phyloP scores from a whole-genome alignment of 129 eudicot species.

The Arctium lappa region DNA sequence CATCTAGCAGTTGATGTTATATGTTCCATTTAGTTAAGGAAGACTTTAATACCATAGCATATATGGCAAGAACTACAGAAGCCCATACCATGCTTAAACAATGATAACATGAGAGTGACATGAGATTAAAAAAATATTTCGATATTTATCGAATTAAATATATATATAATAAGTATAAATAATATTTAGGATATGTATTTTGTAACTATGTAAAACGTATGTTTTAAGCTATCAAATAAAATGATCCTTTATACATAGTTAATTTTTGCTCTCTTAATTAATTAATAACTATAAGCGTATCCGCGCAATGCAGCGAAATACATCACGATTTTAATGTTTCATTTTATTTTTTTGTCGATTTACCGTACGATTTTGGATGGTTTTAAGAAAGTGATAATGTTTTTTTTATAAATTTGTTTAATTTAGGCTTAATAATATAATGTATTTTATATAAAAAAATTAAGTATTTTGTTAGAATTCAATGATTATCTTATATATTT shows the following conservation, averaged over 20 bases:
- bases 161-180: background rate
- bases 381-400: no score
- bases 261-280: background rate
- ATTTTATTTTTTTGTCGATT: no score
- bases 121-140: background rate
- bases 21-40: conserved; percentile 13
- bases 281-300: background rate
- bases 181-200: background rate
- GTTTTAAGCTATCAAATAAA: background rate
- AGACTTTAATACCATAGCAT: conserved; percentile 5
- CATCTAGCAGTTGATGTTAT: conserved; percentile 22
- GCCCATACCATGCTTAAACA: conserved; percentile 4
- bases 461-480: no score
- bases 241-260: background rate
- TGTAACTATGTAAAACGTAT: no score
- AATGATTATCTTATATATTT: no score
- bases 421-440: no score
- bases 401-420: no score
- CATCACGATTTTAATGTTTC: no score
- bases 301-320: no score
- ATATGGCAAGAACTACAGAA: background rate
- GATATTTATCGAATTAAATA: background rate
- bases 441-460: no score
- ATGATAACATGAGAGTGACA: background rate
- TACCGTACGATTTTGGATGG: no score